A percentile compares a stretch with the other conserved stretches of the same genome.
These are phyloP conservation scores for Mycena galopus DNA, from an alignment of 768 basidiomycete species.

Conservation along the genomic window DNA sequence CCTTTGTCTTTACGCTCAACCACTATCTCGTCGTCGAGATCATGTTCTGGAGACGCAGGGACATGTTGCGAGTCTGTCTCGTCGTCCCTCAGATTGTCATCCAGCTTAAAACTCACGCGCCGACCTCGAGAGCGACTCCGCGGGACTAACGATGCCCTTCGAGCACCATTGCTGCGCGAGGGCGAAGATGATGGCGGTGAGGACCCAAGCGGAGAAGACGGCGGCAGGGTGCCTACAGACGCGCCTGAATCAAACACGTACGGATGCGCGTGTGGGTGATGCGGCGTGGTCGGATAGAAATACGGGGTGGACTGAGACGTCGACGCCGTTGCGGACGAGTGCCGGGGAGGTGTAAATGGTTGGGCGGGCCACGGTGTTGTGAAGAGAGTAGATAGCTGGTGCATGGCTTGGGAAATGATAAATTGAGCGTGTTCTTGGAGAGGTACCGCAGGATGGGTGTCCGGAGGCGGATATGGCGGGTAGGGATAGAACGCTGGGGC, in stretches of 20 bases:
- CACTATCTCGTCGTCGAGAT: background rate
- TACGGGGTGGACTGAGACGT: slow-evolving; percentile 26
- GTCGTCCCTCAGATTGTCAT: slow-evolving; percentile 37
- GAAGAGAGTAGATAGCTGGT: slow-evolving; percentile 55
- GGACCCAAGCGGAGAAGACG: slow-evolving; percentile 62
- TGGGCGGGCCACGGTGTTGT: slow-evolving; percentile 33
- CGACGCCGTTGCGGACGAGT: slow-evolving; percentile 34
- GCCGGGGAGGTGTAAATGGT: slow-evolving; percentile 42
- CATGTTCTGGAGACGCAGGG: background rate
- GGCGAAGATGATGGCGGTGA: slow-evolving; percentile 56
- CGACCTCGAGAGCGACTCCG: slow-evolving; percentile 69
- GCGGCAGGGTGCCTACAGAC: slow-evolving; percentile 62
- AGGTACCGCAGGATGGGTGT: slow-evolving; percentile 44
- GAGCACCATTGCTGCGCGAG: slow-evolving; percentile 42
- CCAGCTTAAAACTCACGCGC: slow-evolving; percentile 68
- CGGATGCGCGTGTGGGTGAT: slow-evolving; percentile 54
- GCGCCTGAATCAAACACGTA: slow-evolving; percentile 60
- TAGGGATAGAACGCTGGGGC: slow-evolving; percentile 39
- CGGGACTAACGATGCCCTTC: slow-evolving; percentile 55
- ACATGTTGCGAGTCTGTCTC: background rate
- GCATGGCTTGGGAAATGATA: slow-evolving; percentile 59
- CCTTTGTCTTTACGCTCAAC: slow-evolving; percentile 23
- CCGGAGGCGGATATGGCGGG: slow-evolving; percentile 38
- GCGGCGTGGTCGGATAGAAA: slow-evolving; percentile 53
- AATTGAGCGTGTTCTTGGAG: slow-evolving; percentile 57